Evolutionary conservation across 257 asterid species (phyloP), one percentile per base, ranked within the genome.

Genomic region (Rehmannia glutinosa): DNA sequence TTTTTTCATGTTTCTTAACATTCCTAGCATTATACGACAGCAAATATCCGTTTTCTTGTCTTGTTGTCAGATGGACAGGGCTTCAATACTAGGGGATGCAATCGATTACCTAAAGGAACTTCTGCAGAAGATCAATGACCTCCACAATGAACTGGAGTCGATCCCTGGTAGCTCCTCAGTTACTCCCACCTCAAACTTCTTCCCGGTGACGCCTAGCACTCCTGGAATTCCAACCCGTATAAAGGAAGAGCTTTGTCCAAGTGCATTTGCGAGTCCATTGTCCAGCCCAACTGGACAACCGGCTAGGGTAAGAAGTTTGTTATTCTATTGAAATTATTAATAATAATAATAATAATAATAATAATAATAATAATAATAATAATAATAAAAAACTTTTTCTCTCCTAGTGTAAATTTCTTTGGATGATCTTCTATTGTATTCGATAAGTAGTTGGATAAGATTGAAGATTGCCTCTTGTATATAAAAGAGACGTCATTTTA

Each of bases 41-140:
- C 38, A 73, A 66, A 25, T 36, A 45, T 23, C 27, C 39, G 27
- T 51, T 16, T 49, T 41, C 21, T 62, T 49, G 35, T 35, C 13
- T 47, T 35, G 32, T 32, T 39, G 61, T 54, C 81, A 88, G 96
- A 86, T 88, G 96, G 94, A 86, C 72, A 84, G 96, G 72, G 94
- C 94, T 43, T 88, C 96, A 3, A 86, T 88, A 70, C 87, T 88
- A 13, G 96, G 94, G 17, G 96, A 88, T 64, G 91, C 96, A 12
- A 86, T 86, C 24, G 94, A 86, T 63, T 88, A 86, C 73, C 69
- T 88, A 45, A 86, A 86, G 70, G 94, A 88, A 75, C 91, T 88
- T 25, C 68, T 82, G 35, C 86, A 88, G 69, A 80, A 78, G 75
- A 86, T 86, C 76, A 88, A 80, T 62, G 87, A 86, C 72, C 88